Base-by-base conservation (phyloP, 139 green algal genomes). In the Monoraphidium neglectum region DNA sequence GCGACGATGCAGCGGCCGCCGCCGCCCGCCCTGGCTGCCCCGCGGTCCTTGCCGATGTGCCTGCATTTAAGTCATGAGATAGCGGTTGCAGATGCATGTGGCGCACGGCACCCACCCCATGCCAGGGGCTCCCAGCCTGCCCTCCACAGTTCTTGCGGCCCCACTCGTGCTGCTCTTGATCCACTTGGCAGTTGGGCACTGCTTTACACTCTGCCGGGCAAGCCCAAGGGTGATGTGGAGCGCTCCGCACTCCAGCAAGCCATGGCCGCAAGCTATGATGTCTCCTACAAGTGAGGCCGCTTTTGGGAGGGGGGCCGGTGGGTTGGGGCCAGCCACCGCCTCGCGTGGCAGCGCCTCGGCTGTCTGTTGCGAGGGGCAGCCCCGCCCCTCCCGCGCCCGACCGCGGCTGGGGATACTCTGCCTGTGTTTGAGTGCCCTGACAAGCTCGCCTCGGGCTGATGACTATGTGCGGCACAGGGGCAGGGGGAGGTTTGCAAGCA, bases 221-320 rank as follows among this genome's bases (percentile, higher is more conserved):
- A 23, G 36, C 57, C 61, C 28, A 78, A 78, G 49, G 72, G 72
- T 24, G 72, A 78, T 64, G 72, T 78, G 26, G 54, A 46, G 51
- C 35, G 74, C 2, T 62, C 60, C 28, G 26, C 64, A 0, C 38
- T 80, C 10, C 70, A 80, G 62, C 49, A 54, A 13, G 49, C 49
- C 23, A 12, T 80, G 32, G 74, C 74, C 46, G 74, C 64, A n/a
- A n/a, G n/a, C 6, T 80, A 80, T 30, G 74, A 80, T 62, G 72
- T 79, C 63, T 79, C 72, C 63, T 79, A 79, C 73, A 72, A 79
- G 73, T 72, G 43, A 70, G 51, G 18, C 18, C 18, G 51, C 18
- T 18, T 21, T 18, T 18, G 51, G 51, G 59, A 26, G 23, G 8
- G 51, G 26, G 30, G n/a, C 23, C 21, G 61, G 28, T 21, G 61